Conservation (phyloP, 2,329 filamentous ascomycete genomes). For the Botrytis galanthina region DNA sequence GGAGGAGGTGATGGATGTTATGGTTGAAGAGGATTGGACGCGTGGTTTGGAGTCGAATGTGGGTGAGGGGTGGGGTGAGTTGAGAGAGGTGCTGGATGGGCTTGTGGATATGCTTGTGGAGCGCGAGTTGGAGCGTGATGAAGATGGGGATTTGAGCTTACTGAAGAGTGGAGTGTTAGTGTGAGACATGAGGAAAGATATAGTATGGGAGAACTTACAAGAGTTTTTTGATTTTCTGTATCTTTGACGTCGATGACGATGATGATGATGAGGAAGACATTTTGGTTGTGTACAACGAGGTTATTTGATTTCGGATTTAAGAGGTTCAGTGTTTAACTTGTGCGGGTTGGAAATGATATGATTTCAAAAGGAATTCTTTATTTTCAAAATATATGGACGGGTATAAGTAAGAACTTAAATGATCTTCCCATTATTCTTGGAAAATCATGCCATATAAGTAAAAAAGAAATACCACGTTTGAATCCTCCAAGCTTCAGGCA, state of each 20-base stretch:
- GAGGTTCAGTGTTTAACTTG: background rate
- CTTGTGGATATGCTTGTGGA: background rate
- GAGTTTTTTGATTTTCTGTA: background rate
- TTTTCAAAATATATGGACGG: background rate
- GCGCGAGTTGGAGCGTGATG: background rate
- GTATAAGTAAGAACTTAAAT: background rate
- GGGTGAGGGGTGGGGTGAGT: background rate
- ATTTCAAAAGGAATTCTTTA: background rate
- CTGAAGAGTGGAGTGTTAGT: background rate
- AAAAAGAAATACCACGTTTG: background rate
- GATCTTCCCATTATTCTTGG: background rate
- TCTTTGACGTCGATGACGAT: background rate
- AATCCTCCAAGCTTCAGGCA: background rate
- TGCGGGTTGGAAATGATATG: background rate
- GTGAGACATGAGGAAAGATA: background rate
- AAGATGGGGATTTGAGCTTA: background rate
- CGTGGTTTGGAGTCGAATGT: background rate
- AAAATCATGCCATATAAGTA: background rate
- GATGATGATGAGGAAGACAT: background rate
- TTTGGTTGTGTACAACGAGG: background rate
- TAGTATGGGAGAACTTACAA: background rate
- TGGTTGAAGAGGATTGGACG: background rate
- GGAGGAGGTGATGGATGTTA: background rate
- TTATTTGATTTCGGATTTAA: background rate
- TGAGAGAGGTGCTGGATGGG: background rate